A percentile compares a stretch with the other conserved stretches of the same genome.
Conservation (phyloP, 257 asterid genomes). For the Primulina huaijiensis region DNA sequence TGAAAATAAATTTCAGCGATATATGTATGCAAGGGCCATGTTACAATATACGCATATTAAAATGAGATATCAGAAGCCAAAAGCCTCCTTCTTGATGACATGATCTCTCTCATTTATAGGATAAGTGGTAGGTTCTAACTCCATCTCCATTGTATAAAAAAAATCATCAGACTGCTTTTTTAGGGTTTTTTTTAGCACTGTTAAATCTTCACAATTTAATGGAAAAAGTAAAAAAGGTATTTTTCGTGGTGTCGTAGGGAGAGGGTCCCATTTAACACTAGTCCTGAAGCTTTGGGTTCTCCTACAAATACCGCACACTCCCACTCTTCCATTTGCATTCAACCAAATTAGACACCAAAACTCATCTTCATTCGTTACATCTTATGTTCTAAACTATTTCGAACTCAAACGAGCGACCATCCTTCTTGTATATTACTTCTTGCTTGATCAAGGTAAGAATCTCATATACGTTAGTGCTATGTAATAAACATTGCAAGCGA, state of each 20-base stretch:
- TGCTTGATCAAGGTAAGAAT: constrained; percentile 36
- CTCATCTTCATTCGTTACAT: not conserved
- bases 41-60: no score
- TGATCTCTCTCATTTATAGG: no score
- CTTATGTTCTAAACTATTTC: not conserved
- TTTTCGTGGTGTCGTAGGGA: constrained; percentile 47
- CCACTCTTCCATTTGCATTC: constrained; percentile 43
- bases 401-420: not conserved
- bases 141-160: no score
- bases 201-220: not conserved
- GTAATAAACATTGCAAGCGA: no score
- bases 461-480: not conserved
- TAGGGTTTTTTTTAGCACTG: no score
- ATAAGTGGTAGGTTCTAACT: no score
- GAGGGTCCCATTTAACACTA: constrained; percentile 50
- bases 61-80: no score
- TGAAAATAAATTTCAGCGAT: no score
- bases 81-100: no score
- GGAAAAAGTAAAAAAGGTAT: constrained; percentile 1
- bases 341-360: constrained; percentile 24
- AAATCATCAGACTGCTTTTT: no score
- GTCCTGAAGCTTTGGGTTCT: constrained; percentile 34
- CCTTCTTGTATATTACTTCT: constrained; percentile 41
- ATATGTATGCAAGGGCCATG: no score
- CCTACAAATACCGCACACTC: constrained; percentile 59